These are phyloP conservation scores for Neoboletus magnificus DNA, from an alignment of 768 basidiomycete species.

Conservation along the genomic window DNA sequence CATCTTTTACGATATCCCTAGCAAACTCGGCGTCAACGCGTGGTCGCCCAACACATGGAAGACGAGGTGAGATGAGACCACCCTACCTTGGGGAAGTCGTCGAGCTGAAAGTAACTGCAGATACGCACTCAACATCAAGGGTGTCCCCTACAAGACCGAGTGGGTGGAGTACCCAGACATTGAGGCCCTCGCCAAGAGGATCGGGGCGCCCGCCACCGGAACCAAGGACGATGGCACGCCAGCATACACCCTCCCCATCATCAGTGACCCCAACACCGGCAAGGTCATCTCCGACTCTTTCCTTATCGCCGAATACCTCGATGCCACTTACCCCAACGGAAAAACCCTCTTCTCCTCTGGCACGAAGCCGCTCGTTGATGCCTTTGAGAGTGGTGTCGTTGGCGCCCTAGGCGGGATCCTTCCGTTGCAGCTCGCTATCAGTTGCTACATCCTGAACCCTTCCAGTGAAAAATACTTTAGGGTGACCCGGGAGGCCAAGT, in stretches of 20 bases:
- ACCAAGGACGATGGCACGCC: constrained; percentile 30
- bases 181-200: constrained; percentile 28
- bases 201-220: constrained; percentile 32
- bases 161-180: constrained; percentile 47
- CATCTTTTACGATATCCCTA: constrained; percentile 47
- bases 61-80: constrained; percentile 34
- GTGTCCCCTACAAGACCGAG: constrained; percentile 38
- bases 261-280: constrained; percentile 38
- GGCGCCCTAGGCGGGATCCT: constrained; percentile 12
- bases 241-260: constrained; percentile 41
- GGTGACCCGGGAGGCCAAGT: constrained; percentile 30
- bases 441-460: constrained; percentile 21
- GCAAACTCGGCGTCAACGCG: constrained; percentile 24
- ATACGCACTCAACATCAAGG: constrained; percentile 40
- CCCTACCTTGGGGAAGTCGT: not conserved
- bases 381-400: constrained; percentile 30
- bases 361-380: constrained; percentile 38
- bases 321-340: constrained; percentile 38
- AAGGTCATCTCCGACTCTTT: constrained; percentile 38
- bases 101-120: constrained; percentile 14
- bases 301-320: constrained; percentile 46
- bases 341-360: constrained; percentile 41
- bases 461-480: constrained; percentile 33
- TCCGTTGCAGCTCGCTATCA: constrained; percentile 13
- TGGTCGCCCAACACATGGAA: constrained; percentile 51